These are phyloP conservation scores for Colletotrichum abscissum DNA, from an alignment of 2,329 filamentous ascomycete genomes.

Conservation along the genomic window DNA sequence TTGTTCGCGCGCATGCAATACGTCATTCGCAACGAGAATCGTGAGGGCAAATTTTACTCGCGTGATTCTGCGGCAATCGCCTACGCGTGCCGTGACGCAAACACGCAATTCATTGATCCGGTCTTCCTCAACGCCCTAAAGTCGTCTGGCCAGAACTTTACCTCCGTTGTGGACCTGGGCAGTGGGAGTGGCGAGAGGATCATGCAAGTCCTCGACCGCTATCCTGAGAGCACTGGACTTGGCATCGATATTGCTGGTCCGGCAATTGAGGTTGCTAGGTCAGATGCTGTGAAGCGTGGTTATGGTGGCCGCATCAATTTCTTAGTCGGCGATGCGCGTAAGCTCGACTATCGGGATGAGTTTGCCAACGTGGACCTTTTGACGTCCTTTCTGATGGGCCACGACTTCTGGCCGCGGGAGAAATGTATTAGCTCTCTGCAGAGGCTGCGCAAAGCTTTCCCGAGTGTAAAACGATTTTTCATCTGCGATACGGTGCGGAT, in stretches of 20 bases:
- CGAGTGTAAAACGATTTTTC: neutral
- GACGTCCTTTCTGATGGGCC: neutral
- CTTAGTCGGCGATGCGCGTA: too few species aligned
- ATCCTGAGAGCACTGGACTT: constrained; percentile 18
- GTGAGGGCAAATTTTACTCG: constrained; percentile 13
- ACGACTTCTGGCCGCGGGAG: neutral
- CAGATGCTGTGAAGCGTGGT: neutral
- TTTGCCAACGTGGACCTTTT: neutral
- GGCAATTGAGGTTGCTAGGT: constrained; percentile 27
- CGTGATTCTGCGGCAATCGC: constrained; percentile 35
- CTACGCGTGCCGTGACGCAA: constrained; percentile 18
- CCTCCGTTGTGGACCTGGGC: constrained; percentile 33
- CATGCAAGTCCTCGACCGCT: constrained; percentile 32
- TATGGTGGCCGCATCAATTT: neutral
- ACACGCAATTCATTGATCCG: too few species aligned
- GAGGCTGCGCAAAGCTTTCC: neutral
- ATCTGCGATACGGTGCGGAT: neutral
- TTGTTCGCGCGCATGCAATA: too few species aligned
- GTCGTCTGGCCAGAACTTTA: constrained; percentile 18
- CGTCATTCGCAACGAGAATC: constrained; percentile 31
- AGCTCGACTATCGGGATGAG: too few species aligned
- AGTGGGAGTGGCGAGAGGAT: constrained; percentile 35
- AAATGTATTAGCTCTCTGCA: neutral
- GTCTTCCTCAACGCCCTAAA: neutral
- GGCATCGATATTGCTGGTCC: constrained; percentile 34